Conservation (phyloP, 768 basidiomycete species). For the Suillus spraguei region DNA sequence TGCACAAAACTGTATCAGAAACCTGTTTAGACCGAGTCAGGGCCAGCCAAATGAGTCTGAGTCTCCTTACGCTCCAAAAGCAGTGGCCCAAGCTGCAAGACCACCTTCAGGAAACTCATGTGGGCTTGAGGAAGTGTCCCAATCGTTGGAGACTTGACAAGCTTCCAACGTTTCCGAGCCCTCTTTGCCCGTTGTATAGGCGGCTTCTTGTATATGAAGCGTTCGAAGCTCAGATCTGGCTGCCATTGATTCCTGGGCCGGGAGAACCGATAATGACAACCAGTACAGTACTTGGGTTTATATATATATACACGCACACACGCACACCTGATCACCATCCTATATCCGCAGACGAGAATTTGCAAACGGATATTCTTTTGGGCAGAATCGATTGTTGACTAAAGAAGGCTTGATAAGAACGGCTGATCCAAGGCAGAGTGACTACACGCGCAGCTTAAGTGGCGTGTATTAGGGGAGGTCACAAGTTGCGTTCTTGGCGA, state of each 20-base stretch:
- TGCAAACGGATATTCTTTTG: too few relatives aligned
- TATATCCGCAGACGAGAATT: too few relatives aligned
- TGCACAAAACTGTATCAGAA: not conserved
- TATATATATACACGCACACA: too few relatives aligned
- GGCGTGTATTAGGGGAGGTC: too few relatives aligned
- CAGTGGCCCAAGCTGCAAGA: not conserved
- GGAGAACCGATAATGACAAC: not conserved
- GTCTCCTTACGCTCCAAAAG: slow-evolving; percentile 1
- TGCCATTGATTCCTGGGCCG: not conserved
- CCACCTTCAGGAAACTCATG: not conserved
- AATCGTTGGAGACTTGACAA: not conserved
- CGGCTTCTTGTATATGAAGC: not conserved
- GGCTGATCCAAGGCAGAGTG: too few relatives aligned
- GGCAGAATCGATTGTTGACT: too few relatives aligned
- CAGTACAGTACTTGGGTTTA: not conserved
- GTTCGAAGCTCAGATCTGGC: not conserved
- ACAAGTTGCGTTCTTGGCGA: too few relatives aligned
- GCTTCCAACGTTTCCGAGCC: not conserved
- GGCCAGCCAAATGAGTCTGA: not conserved
- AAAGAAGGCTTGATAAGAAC: too few relatives aligned
- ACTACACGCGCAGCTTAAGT: too few relatives aligned
- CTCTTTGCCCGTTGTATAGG: not conserved
- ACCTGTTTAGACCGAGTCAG: not conserved
- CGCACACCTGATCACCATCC: too few relatives aligned
- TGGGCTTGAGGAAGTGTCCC: not conserved